Evolutionary conservation across 306 rosid species (phyloP).

Genomic region (Vigna trinervia): DNA sequence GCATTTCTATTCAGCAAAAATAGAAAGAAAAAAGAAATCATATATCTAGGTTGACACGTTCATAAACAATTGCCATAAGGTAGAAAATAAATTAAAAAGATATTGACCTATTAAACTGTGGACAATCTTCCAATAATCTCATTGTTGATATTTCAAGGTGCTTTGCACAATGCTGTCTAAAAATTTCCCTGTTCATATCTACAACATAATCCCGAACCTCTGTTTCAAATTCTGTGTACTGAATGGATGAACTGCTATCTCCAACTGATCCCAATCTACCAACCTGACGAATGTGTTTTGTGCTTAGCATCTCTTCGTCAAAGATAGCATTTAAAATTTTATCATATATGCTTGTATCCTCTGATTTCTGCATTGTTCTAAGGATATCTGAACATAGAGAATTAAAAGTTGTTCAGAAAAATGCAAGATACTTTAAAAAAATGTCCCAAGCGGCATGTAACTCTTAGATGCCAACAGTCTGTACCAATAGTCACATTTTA

Average conservation of each 20-base stretch:
- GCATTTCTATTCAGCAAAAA: conserved; percentile 70
- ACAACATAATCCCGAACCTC: conserved; percentile 85
- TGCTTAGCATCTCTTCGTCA: conserved; percentile 71
- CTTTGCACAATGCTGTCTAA: conserved; percentile 86
- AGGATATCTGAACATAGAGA: conserved; percentile 69
- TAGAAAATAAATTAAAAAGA: conserved; percentile 38
- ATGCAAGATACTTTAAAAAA: conserved; percentile 26
- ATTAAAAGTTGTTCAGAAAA: conserved; percentile 35
- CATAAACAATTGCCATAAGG: conserved; percentile 24
- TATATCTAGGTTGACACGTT: conserved; percentile 29
- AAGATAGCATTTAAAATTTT: conserved; percentile 87
- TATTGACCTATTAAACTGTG: conserved; percentile 74
- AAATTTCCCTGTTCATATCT: conserved; percentile 72
- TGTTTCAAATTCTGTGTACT: conserved; percentile 70
- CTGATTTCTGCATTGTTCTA: conserved; percentile 85
- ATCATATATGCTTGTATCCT: conserved; percentile 82
- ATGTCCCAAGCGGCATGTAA: conserved; percentile 18
- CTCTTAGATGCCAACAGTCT: not conserved
- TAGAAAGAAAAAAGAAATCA: conserved; percentile 41
- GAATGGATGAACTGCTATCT: conserved; percentile 60
- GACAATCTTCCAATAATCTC: conserved; percentile 76
- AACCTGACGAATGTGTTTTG: conserved; percentile 63
- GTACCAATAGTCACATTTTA: conserved; percentile 24
- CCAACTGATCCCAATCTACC: conserved; percentile 60
- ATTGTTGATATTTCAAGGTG: conserved; percentile 78